Evolutionary conservation across 441 rosid species (phyloP), one percentile per base, ranked within the genome.

Genomic region (Populus tomentosa): DNA sequence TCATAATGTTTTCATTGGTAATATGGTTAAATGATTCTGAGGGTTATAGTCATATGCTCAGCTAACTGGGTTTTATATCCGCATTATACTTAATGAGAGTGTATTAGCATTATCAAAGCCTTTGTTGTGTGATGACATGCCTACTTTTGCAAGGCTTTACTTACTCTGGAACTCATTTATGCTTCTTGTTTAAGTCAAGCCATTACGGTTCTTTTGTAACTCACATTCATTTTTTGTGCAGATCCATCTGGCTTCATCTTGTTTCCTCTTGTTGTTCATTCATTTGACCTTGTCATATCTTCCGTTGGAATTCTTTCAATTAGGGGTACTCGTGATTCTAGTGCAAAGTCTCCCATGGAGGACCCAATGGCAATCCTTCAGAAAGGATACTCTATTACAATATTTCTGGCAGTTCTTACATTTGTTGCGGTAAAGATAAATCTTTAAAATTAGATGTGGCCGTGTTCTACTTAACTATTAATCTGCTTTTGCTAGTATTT

Each of bases 281-380:
- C 99, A 16, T 96, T 96, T 85, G 99, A 96, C 86, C 89, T 96
- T 81, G 84, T 96, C 83, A 85, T 96, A 79, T 96, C 99, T 70
- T 92, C 99, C n/a, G 61, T 90, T 82, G 99, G 99, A 80, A 90
- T 96, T 79, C 79, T 96, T 79, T 96, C 99, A 73, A 96, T 96
- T 75, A 86, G 97, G 84, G 83, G 98, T 75, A 88, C 90, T 61
- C 93, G 98, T 72, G 90, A 90, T 76, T 84, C 96, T 80, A 86
- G 92, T 85, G 85, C 85, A 69, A 92, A 94, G 88, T 86, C 89
- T 70, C 86, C 94, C 35, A 74, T 89, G 61, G 98, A 96, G 88
- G 99, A 96, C 87, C 99, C 98, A 26, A 96, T 96, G 99, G 81
- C 92, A 75, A 87, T 94, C 84, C 98, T 96, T 83, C 97, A 96